Conservation (phyloP, 2,329 filamentous ascomycete genomes). For the Keithomyces neogunnii region DNA sequence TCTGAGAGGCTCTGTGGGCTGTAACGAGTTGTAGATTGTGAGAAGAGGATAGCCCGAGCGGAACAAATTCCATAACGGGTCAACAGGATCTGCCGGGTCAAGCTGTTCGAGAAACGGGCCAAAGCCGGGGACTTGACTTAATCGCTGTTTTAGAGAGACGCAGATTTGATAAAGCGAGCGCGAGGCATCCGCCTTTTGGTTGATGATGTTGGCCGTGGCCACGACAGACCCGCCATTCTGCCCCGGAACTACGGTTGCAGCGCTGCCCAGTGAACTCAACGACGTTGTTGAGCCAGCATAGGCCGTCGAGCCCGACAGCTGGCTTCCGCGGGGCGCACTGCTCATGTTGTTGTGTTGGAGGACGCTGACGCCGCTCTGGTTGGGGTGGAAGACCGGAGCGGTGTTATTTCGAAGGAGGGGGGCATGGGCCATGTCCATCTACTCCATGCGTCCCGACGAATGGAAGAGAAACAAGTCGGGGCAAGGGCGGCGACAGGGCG, state of each 20-base stretch:
- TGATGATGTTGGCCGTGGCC: slow-evolving; percentile 90
- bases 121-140: slow-evolving; percentile 78
- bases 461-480: not conserved
- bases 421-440: slow-evolving; percentile 49
- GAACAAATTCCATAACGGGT: slow-evolving; percentile 82
- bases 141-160: slow-evolving; percentile 70
- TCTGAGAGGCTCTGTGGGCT: slow-evolving; percentile 58
- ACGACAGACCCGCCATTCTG: slow-evolving; percentile 54
- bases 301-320: slow-evolving; percentile 53
- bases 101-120: slow-evolving; percentile 66
- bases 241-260: slow-evolving; percentile 29
- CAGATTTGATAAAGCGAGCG: slow-evolving; percentile 94
- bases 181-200: slow-evolving; percentile 87
- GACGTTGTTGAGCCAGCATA: slow-evolving; percentile 46
- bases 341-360: slow-evolving; percentile 40
- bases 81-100: slow-evolving; percentile 67
- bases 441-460: slow-evolving; percentile 29
- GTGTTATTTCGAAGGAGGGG: slow-evolving; percentile 51
- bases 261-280: slow-evolving; percentile 38
- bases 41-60: slow-evolving; percentile 77
- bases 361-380: slow-evolving; percentile 34
- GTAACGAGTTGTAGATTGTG: slow-evolving; percentile 78
- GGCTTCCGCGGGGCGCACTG: slow-evolving; percentile 47
- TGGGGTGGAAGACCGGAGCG: slow-evolving; percentile 43
- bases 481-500: slow-evolving; percentile 5